Conservation (phyloP, 306 rosid species). For the Luffa aegyptiaca region DNA sequence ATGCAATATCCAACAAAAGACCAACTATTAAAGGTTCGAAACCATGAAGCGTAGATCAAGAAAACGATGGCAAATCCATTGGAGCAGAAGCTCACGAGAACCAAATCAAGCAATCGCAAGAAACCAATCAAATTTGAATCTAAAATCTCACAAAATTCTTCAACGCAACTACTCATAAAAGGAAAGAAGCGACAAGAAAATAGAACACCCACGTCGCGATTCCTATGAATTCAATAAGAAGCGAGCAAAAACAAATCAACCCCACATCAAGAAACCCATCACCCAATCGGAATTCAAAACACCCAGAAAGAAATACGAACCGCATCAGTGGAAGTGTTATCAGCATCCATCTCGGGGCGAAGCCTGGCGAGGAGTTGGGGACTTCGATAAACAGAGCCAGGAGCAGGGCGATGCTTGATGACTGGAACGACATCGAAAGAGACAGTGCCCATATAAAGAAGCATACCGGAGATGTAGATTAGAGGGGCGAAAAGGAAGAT, state of each 20-base stretch:
- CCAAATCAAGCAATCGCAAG: neutral
- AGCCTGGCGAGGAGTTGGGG: constrained; percentile 62
- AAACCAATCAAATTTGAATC: constrained; percentile 2
- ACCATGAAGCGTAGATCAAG: neutral
- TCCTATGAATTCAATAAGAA: neutral
- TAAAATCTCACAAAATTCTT: neutral
- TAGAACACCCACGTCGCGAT: neutral
- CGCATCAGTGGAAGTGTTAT: constrained; percentile 70
- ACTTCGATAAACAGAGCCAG: constrained; percentile 76
- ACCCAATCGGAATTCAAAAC: neutral
- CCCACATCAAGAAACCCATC: constrained; percentile 5
- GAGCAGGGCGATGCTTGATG: constrained; percentile 53
- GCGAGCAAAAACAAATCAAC: neutral
- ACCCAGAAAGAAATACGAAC: constrained; percentile 23
- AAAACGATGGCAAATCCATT: neutral
- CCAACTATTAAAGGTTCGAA: neutral
- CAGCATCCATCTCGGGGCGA: constrained; percentile 59
- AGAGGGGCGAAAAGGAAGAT: constrained; percentile 93
- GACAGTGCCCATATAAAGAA: constrained; percentile 71
- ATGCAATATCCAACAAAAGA: neutral
- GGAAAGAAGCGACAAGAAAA: neutral
- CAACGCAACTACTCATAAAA: neutral
- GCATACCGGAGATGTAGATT: constrained; percentile 81
- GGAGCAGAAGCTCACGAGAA: neutral
- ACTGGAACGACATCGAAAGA: constrained; percentile 68